Conservation (phyloP, 2,329 filamentous ascomycete genomes). For the Diaporthe nobilis region DNA sequence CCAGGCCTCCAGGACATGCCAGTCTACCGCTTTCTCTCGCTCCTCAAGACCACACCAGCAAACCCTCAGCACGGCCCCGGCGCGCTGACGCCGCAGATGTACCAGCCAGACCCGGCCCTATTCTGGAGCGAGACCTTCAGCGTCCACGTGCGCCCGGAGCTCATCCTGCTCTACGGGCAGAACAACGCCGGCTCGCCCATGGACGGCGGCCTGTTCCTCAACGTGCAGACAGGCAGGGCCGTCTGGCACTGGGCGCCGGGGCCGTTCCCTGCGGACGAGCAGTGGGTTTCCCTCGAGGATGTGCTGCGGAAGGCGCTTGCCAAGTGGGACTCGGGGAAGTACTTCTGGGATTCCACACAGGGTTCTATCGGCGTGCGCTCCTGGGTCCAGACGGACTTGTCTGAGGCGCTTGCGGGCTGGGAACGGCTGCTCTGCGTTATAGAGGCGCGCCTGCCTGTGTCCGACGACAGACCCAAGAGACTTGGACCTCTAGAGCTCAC, state of each 20-base stretch:
- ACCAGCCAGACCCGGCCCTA: not conserved
- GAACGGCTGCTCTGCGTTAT: not conserved
- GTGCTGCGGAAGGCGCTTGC: not conserved
- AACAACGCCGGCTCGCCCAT: not conserved
- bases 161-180: not conserved
- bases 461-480: not conserved
- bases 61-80: not conserved
- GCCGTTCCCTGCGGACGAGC: not conserved
- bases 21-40: not conserved
- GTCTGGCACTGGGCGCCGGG: not conserved
- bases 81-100: not conserved
- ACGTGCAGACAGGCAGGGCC: not conserved
- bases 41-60: not conserved
- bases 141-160: not conserved
- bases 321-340: not conserved
- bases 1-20: not conserved
- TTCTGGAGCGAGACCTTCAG: not conserved
- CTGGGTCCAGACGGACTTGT: not conserved
- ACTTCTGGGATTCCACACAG: not conserved
- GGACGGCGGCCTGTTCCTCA: not conserved
- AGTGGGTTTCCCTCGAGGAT: not conserved
- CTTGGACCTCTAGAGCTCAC: not conserved
- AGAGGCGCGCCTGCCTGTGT: not conserved
- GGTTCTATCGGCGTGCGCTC: not conserved
- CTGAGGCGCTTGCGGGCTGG: not conserved